Evolutionary conservation across 495 filamentous ascomycete genomes (phyloP).

Genomic region (Talaromyces thailandensis): DNA sequence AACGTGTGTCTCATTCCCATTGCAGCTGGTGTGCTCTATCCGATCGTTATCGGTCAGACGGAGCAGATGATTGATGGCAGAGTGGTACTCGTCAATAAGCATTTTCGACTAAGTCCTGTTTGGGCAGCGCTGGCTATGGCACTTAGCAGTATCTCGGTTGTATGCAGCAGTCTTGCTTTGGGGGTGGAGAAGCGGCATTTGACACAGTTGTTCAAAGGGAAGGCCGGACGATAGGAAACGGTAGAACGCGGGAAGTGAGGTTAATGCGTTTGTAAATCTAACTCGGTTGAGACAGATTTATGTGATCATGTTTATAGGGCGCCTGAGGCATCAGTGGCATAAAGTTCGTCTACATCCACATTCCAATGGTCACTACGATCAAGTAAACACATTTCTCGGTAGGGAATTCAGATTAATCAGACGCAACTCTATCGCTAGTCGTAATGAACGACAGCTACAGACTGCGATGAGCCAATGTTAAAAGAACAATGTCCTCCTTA

Average conservation of each 20-base stretch:
- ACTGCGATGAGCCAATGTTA: not conserved
- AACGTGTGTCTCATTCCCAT: conserved; percentile 70
- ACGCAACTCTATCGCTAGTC: not conserved
- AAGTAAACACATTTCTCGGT: not conserved
- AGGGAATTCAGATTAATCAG: not conserved
- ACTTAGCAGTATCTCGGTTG: conserved; percentile 71
- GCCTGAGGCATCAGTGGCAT: not conserved
- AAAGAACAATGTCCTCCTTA: not conserved
- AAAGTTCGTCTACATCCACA: not conserved
- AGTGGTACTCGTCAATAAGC: conserved; percentile 19
- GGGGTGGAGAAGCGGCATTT: conserved; percentile 30
- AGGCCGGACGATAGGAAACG: not conserved
- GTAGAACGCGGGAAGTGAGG: not conserved
- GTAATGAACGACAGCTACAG: not conserved
- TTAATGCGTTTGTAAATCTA: not conserved
- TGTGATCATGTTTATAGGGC: not conserved
- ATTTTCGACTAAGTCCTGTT: conserved; percentile 60
- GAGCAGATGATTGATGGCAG: conserved; percentile 25
- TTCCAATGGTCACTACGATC: not conserved
- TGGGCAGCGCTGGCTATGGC: conserved; percentile 89
- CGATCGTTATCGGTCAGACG: conserved; percentile 43
- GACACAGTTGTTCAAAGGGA: conserved; percentile 11
- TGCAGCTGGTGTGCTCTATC: conserved; percentile 77
- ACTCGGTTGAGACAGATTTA: not conserved
- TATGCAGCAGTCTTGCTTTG: conserved; percentile 61